phyloP scores from a whole-genome alignment of 148 eudicot species.

The Cornus controversa region DNA sequence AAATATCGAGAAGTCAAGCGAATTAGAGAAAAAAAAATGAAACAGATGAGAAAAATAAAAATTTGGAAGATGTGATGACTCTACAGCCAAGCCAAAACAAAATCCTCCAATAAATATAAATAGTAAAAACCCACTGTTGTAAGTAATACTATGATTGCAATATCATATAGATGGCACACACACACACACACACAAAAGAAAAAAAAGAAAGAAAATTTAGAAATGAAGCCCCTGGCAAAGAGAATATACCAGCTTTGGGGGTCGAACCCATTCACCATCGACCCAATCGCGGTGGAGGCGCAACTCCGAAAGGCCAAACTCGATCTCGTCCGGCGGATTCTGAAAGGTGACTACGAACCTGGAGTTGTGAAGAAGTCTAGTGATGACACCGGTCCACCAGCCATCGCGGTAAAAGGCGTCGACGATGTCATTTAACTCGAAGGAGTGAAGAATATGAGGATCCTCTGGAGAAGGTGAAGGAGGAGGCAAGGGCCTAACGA shows the following conservation, averaged over 20 bases:
- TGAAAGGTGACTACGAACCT: conserved; percentile 50
- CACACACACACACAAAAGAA: background rate
- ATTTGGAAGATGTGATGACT: no score
- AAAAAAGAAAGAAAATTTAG: no score
- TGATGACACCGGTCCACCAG: conserved; percentile 85
- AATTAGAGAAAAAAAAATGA: no score
- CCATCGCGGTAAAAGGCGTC: conserved; percentile 74
- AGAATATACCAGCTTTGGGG: conserved; percentile 32
- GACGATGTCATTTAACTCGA: conserved; percentile 43
- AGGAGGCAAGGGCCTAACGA: conserved; percentile 62
- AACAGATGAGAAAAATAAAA: no score
- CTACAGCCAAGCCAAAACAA: no score
- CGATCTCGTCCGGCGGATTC: conserved; percentile 52
- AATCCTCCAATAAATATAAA: no score
- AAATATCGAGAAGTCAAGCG: no score
- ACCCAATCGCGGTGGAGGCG: conserved; percentile 71
- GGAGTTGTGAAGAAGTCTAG: conserved; percentile 18
- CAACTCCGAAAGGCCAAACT: conserved; percentile 39
- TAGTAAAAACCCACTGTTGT: no score
- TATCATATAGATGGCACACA: no score
- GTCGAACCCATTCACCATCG: conserved; percentile 47
- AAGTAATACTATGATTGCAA: no score
- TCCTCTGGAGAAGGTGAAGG: conserved; percentile 21
- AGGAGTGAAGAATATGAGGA: conserved; percentile 3
- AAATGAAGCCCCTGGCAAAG: background rate